phyloP scores from a whole-genome alignment of 2,329 filamentous ascomycete species.

The Xylariaceae sp. region DNA sequence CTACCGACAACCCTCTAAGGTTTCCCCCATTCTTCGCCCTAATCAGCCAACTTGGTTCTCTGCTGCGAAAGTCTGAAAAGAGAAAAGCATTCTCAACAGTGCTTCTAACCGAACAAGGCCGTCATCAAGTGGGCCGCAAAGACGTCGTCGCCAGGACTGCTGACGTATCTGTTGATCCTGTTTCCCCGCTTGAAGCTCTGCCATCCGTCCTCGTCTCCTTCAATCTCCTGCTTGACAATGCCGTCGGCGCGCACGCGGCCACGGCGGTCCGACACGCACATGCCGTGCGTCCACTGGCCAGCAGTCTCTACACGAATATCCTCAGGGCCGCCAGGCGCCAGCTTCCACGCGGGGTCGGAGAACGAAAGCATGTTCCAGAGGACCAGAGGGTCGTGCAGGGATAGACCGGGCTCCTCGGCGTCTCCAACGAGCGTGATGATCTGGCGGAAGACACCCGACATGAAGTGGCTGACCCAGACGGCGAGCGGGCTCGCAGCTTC shows the following conservation, averaged over 20 bases:
- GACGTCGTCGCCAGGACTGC: constrained; percentile 59
- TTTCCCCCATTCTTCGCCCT: no score
- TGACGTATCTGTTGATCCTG: constrained; percentile 67
- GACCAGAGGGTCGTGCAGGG: constrained; percentile 71
- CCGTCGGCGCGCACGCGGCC: constrained; percentile 50
- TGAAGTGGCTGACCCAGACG: constrained; percentile 66
- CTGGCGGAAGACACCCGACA: constrained; percentile 64
- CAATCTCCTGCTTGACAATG: constrained; percentile 44
- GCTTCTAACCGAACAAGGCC: constrained; percentile 52
- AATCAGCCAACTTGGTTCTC: no score
- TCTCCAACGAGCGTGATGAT: constrained; percentile 58
- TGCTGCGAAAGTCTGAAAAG: no score
- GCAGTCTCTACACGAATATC: constrained; percentile 85
- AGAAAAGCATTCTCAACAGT: no score
- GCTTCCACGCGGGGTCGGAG: constrained; percentile 53
- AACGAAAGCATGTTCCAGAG: constrained; percentile 71
- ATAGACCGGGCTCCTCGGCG: constrained; percentile 54
- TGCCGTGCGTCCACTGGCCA: constrained; percentile 92
- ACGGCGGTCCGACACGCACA: constrained; percentile 79
- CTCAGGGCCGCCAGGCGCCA: constrained; percentile 52
- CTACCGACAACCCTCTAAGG: neutral
- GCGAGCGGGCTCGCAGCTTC: constrained; percentile 65
- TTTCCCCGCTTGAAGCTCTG: constrained; percentile 70
- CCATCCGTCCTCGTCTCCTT: constrained; percentile 73
- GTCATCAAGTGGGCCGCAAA: constrained; percentile 64